Percentiles rank a stretch among this genome's conserved stretches.
Conservation (phyloP, 805 yeast species). For the Barnettozyma pratensis region DNA sequence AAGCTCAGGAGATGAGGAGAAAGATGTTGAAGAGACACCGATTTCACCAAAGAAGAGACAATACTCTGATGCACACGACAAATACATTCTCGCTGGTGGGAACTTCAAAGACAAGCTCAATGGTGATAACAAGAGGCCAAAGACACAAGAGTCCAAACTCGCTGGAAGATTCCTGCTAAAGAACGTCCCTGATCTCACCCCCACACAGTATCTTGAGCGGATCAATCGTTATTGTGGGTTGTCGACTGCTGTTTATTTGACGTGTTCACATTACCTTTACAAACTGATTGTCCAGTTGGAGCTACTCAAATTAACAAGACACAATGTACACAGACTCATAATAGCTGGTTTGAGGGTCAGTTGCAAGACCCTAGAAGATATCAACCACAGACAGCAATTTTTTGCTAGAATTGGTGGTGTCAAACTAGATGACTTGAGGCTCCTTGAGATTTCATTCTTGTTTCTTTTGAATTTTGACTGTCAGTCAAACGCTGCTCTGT, state of each 20-base stretch:
- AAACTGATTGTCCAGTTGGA: slow-evolving; percentile 14
- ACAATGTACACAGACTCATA: slow-evolving; percentile 40
- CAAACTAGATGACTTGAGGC: slow-evolving; percentile 36
- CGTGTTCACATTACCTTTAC: slow-evolving; percentile 24
- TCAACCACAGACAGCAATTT: slow-evolving; percentile 37
- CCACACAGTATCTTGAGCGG: slow-evolving; percentile 24
- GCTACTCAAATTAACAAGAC: slow-evolving; percentile 27
- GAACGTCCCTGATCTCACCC: slow-evolving; percentile 19
- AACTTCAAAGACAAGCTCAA: neutral
- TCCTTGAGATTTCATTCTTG: slow-evolving; percentile 46
- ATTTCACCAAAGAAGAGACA: slow-evolving; percentile 17
- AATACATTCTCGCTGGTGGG: neutral
- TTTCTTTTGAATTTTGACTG: slow-evolving; percentile 46
- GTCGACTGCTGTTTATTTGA: slow-evolving; percentile 26
- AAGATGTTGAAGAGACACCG: slow-evolving; percentile 7
- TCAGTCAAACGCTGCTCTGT: slow-evolving; percentile 33
- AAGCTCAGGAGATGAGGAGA: slow-evolving; percentile 2
- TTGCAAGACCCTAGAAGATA: slow-evolving; percentile 42
- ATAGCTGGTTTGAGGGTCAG: slow-evolving; percentile 43
- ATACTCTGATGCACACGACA: neutral
- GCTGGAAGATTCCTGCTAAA: slow-evolving; percentile 21
- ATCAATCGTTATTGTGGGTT: slow-evolving; percentile 25
- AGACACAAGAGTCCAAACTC: slow-evolving; percentile 17
- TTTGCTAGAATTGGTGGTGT: slow-evolving; percentile 45
- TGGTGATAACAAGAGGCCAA: neutral